Evolutionary conservation across 257 asterid species (phyloP).

Genomic region (Ilex asprella): DNA sequence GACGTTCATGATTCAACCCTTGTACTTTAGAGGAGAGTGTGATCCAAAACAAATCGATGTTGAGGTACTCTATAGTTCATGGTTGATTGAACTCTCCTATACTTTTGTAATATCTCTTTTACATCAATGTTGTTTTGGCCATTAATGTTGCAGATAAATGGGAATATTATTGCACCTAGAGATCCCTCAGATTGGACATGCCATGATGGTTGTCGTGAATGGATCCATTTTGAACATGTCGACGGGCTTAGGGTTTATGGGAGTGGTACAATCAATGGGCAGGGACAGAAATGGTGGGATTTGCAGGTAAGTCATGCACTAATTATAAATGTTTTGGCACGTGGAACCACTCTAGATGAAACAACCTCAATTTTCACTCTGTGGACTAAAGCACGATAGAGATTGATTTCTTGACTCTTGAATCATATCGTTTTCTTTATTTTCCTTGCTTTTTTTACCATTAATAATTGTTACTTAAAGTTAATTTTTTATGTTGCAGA

Average conservation of each 20-base stretch:
- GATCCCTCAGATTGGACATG: constrained; percentile 34
- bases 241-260: constrained; percentile 28
- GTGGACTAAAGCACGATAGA: no score
- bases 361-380: no score
- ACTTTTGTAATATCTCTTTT: not conserved
- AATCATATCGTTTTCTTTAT: no score
- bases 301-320: not conserved
- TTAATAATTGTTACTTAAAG: no score
- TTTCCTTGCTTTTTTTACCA: no score
- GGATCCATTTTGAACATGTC: constrained; percentile 24
- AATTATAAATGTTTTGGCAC: no score
- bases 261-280: constrained; percentile 29
- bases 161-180: constrained; percentile 32
- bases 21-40: constrained; percentile 35
- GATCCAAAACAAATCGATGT: not conserved
- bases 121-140: not conserved
- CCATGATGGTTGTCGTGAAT: constrained; percentile 13
- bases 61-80: constrained; percentile 15
- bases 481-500: no score
- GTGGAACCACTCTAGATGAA: no score
- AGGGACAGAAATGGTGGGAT: constrained; percentile 39
- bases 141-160: constrained; percentile 27
- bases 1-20: constrained; percentile 27
- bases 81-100: no score
- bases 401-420: no score